Base-by-base conservation (phyloP, 352 stramenopile genomes). In the Pythium grandisporangium region DNA sequence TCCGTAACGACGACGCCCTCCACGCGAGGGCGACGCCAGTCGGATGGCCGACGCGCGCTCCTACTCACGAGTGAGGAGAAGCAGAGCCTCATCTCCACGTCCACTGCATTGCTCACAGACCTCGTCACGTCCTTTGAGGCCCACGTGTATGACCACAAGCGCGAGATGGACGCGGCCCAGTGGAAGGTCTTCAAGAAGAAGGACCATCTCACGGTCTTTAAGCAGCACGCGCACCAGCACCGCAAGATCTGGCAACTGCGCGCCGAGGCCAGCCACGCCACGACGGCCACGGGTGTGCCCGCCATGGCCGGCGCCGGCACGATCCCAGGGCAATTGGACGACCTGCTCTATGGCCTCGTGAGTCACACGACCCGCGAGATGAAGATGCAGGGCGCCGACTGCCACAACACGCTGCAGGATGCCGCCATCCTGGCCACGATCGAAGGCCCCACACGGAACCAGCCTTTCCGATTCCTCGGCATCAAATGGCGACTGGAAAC, bases 181-280 rank as follows among this genome's bases (percentile, higher is more conserved):
- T 87, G 74, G 74, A 87, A 87, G 52, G 33, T 64, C 36, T 34
- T 87, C 20, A 83, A 78, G 60, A 68, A 66, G 34, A 69, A 66
- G 30, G 74, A 87, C 48, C 63, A 83, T 26, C 51, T 87, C 2
- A 46, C 45, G 0, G 64, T 61, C 5, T 72, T 69, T 56, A 87
- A 84, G 50, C 69, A 82, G 30, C 10, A 32, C 8, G 27, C 27
- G 10, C n/a, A n/a, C n/a, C n/a, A n/a, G n/a, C 63, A 58, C 10
- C 46, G 49, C 8, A 45, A 63, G 5, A 19, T 36, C 10, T 37
- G 37, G 32, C 53, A 19, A 12, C 38, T 14, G 30, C 20, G 43
- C 30, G 44, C 38, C 3, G 29, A 7, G 14, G 22, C 35, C 33
- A 24, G 11, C 19, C 20, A 13, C 19, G 48, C 21, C 14, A 27